phyloP scores from a whole-genome alignment of 2,329 filamentous ascomycete species.

The Periglandula ipomoeae region DNA sequence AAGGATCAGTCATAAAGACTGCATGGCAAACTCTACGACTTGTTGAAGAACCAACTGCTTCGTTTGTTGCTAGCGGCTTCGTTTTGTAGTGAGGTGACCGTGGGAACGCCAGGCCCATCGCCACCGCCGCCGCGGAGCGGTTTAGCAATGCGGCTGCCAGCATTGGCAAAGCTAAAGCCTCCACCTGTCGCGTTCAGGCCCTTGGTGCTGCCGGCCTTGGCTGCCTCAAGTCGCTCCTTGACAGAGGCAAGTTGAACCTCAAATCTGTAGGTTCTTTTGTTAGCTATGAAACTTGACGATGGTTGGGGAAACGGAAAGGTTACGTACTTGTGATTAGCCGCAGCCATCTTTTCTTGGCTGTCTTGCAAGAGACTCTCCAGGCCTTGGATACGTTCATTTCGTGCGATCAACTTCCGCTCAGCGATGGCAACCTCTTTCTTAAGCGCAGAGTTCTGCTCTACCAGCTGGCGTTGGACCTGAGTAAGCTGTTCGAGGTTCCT shows the following conservation, averaged over 20 bases:
- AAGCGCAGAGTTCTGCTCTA: conserved; percentile 92
- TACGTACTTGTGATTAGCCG: conserved; percentile 90
- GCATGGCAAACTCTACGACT: conserved; percentile 29
- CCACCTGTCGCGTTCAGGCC: conserved; percentile 61
- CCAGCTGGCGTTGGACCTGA: conserved; percentile 91
- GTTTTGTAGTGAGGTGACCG: conserved; percentile 48
- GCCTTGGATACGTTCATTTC: conserved; percentile 94
- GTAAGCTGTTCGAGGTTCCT: conserved; percentile 96
- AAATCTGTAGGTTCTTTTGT: conserved; percentile 53
- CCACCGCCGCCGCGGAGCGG: conserved; percentile 54
- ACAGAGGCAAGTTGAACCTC: conserved; percentile 94
- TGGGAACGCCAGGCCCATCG: conserved; percentile 39
- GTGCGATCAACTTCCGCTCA: conserved; percentile 89
- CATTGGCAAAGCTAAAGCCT: conserved; percentile 61
- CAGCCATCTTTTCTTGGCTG: conserved; percentile 95
- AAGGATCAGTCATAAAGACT: conserved; percentile 7
- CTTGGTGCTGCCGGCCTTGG: conserved; percentile 83
- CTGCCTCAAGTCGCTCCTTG: conserved; percentile 93
- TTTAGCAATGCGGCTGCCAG: conserved; percentile 60
- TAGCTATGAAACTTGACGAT: background rate
- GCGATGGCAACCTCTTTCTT: conserved; percentile 99
- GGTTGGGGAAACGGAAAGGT: background rate
- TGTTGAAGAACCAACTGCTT: conserved; percentile 67
- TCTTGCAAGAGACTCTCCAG: conserved; percentile 88
- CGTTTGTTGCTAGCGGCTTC: conserved; percentile 51